Conservation (phyloP, 2,329 filamentous ascomycete genomes). For the Fusarium solani-melongenae region DNA sequence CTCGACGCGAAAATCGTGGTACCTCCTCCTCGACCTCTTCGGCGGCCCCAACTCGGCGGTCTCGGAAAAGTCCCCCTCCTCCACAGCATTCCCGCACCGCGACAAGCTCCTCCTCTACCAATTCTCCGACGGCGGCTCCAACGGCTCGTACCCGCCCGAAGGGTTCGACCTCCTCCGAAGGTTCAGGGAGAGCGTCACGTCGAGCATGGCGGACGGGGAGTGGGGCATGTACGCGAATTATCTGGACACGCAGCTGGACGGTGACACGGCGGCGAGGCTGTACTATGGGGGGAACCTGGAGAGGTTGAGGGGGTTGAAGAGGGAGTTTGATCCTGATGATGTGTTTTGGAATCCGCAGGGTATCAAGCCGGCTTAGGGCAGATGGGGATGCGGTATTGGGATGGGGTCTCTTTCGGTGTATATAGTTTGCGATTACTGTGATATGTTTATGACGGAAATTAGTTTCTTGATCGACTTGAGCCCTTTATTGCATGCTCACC, state of each 20-base stretch:
- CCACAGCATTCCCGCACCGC: slow-evolving; percentile 53
- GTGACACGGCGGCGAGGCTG: slow-evolving; percentile 45
- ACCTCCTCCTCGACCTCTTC: slow-evolving; percentile 45
- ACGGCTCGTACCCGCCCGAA: slow-evolving; percentile 45
- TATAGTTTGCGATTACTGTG: not conserved
- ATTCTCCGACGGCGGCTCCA: slow-evolving; percentile 55
- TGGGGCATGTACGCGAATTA: slow-evolving; percentile 58
- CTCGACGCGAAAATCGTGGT: slow-evolving; percentile 31
- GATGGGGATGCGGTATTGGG: accelerated
- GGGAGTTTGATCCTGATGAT: slow-evolving; percentile 49
- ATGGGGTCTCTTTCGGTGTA: slow-evolving; percentile 2
- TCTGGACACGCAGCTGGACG: slow-evolving; percentile 50
- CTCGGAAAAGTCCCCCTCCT: slow-evolving; percentile 36
- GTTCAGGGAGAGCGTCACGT: slow-evolving; percentile 49
- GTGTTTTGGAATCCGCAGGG: slow-evolving; percentile 55
- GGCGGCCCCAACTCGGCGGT: slow-evolving; percentile 52
- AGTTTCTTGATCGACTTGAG: not conserved
- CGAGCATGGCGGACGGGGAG: slow-evolving; percentile 37
- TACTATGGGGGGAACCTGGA: slow-evolving; percentile 53
- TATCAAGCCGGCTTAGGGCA: slow-evolving; percentile 16
- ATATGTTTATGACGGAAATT: not conserved
- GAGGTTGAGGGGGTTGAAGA: slow-evolving; percentile 50
- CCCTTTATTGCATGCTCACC: not conserved
- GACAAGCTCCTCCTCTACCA: slow-evolving; percentile 63
- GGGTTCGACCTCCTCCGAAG: slow-evolving; percentile 49